A percentile compares a stretch with the other conserved stretches of the same genome.
These are phyloP conservation scores for Astrephomene gubernaculifera DNA, from an alignment of 139 green algal genomes.

Conservation along the genomic window DNA sequence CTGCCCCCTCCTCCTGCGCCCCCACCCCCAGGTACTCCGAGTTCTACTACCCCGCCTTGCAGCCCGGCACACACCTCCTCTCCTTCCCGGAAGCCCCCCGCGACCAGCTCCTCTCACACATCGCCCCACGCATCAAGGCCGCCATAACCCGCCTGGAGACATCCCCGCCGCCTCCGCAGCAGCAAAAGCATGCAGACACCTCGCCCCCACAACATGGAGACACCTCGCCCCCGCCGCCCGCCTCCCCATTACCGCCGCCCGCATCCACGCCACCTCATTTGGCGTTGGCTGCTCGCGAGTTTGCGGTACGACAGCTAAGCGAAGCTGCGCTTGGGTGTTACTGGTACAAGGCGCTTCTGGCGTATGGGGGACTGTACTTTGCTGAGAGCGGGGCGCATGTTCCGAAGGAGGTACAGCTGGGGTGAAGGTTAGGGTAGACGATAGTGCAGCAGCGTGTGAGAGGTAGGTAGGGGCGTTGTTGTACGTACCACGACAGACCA, in stretches of 20 bases:
- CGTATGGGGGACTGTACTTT: slow-evolving; percentile 2
- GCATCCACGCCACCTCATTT: not conserved
- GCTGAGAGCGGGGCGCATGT: not conserved
- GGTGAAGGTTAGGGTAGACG: too few species aligned
- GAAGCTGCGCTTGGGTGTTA: slow-evolving; percentile 16
- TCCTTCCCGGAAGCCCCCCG: not conserved
- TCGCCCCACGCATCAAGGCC: not conserved
- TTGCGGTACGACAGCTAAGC: not conserved
- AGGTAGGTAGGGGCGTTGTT: too few species aligned
- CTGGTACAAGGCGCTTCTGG: slow-evolving; percentile 22
- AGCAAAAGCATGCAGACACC: too few species aligned
- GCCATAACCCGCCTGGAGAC: not conserved
- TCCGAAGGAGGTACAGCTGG: not conserved
- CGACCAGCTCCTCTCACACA: not conserved
- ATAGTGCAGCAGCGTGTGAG: too few species aligned
- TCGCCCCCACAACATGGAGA: too few species aligned
- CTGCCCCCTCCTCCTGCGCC: not conserved
- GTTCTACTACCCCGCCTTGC: slow-evolving; percentile 41
- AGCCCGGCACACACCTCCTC: slow-evolving; percentile 11
- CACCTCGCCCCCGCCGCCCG: too few species aligned
- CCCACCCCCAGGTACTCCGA: not conserved
- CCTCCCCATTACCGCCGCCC: too few species aligned
- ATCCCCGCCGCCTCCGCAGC: too few species aligned
- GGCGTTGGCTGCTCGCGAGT: slow-evolving; percentile 24
- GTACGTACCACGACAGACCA: too few species aligned